Base-by-base conservation (phyloP, 2,329 filamentous ascomycete species). In the Pestalotiopsis sp. region DNA sequence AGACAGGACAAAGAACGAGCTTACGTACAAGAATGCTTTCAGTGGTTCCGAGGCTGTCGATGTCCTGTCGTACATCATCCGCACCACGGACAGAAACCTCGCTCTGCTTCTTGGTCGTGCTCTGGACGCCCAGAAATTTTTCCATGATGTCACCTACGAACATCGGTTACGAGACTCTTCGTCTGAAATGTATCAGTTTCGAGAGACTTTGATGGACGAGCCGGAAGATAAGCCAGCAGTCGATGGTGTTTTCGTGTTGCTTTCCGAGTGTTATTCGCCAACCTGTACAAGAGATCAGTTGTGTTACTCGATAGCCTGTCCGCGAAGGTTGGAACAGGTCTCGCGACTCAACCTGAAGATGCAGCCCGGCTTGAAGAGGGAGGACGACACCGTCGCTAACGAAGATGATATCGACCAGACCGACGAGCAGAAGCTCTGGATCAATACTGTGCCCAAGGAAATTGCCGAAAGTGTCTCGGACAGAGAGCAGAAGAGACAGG, bases 71-170 rank as follows among this genome's bases (percentile, higher is more conserved):
- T 97, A 97, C 78, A 98, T 99, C 73, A 98, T 99, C 80, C 92
- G 97, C 77, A 99, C 96, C 1, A 97, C 94, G 0, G 96, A 99
- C 81, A 90, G 96, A 69, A 99, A 99, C 78, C 85, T 99, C 70
- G 96, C 96, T 12, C 85, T 99, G 63, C 88, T 99, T 11, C 85
- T 99, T 17, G 96, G 96, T 71, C 90, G 96, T 78, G 94, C 96
- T 57, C 84, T 99, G 70, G 96, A 99, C 82, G 96, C 96, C 27
- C 96, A 99, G 78, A 98, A 98, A 79, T 98, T 97, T 83, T 99
- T 99, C 79, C 96, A 99, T 83, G 96, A 99, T 85, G 96, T 98
- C 65, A 98, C 95, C 0, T 99, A 99, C 80, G 95, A 98, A 75
- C 96, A 99, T 80, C 90, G 96, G 62, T 84, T 99, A 75, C 92